Base-by-base conservation (phyloP, 2,329 filamentous ascomycete species). In the Phyllosticta citriasiana region DNA sequence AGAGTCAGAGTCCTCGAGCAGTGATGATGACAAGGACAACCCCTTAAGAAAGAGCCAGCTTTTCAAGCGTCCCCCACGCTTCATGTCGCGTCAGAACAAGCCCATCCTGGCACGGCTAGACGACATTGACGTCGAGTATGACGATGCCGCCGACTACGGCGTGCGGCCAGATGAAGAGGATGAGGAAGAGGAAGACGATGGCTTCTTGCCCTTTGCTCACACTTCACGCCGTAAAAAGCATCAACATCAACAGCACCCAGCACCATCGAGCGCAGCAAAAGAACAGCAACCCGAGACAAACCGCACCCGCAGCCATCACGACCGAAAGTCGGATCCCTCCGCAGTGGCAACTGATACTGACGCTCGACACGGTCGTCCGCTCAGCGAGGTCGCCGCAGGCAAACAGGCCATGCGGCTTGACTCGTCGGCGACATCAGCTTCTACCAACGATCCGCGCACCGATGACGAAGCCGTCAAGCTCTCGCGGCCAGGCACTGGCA, bases 151-250 rank as follows among this genome's bases (percentile, higher is more conserved):
- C 24, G 70, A 66, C 35, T 67, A 66, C 9, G 73, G 59, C 4
- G 50, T 33, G 27, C 59, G 59, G 2, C 54, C 54, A 3, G 59
- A 55, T 12, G 59, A 61, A 3, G 58, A 60, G 53, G 82, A 83
- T n/a, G 81, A 83, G 2, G 84, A 83, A 6, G 80, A 79, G 10
- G 80, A 81, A 10, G 70, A 69, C 12, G 68, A 66, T 25, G 70
- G 70, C 4, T 75, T 71, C 55, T 66, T 79, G 1, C 77, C 78
- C 2, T 80, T 79, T 64, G 77, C 78, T 10, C 52, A 56, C 19
- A 55, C 67, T 33, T 62, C 19, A n/a, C 60, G 56, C 55, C 55
- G 60, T 25, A 50, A 50, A 57, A 22, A 58, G 53, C n/a, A 58
- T 53, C 54, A 55, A 16, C 2, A 52, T 5, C 22, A 58, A 53